Base-by-base conservation (phyloP, 805 yeast species). In the Ogataea pini region DNA sequence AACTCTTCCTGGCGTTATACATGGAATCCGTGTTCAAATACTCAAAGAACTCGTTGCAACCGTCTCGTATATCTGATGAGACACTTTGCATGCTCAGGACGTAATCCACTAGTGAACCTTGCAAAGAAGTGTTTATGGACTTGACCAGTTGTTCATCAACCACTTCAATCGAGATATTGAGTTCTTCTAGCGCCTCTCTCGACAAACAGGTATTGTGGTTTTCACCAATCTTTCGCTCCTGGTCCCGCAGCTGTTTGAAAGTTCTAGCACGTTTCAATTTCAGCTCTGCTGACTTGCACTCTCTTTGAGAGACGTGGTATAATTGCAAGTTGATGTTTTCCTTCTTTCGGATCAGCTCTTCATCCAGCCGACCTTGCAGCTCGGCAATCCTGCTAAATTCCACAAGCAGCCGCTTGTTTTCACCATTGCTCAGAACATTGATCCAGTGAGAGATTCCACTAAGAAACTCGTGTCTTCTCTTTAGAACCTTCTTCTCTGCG, bases 121-220 rank as follows among this genome's bases (percentile, higher is more conserved):
- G 74, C 51, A 82, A 67, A 10, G 73, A 72, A 22, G 62, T 69
- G 37, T 71, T 69, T 18, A 82, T 73, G 0, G 81, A 69, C 39
- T 79, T 69, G 7, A 70, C 65, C 41, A 73, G 69, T 57, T 82
- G 86, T 25, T 71, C 75, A 49, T 77, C 77, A 6, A 78, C 77
- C 18, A 80, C 76, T 46, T 72, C 78, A n/a, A 78, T 67, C 31
- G 79, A 73, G 50, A 75, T 71, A 36, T 71, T 70, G 47, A 75
- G 64, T 52, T 77, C 81, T 58, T 81, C 86, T 28, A 81, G 59
- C 44, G 71, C 69, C 56, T 82, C 87, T 48, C 68, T 69, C 1
- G 76, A 62, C 16, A 78, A 59, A 13, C 72, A 62, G 0, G 79
- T 71, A 7, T 62, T 63, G 14, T 75, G 72, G 24, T 76, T 72